Evolutionary conservation across 2,329 filamentous ascomycete species (phyloP), one percentile per base, ranked within the genome.

Genomic region (Apiospora kogelbergensis): DNA sequence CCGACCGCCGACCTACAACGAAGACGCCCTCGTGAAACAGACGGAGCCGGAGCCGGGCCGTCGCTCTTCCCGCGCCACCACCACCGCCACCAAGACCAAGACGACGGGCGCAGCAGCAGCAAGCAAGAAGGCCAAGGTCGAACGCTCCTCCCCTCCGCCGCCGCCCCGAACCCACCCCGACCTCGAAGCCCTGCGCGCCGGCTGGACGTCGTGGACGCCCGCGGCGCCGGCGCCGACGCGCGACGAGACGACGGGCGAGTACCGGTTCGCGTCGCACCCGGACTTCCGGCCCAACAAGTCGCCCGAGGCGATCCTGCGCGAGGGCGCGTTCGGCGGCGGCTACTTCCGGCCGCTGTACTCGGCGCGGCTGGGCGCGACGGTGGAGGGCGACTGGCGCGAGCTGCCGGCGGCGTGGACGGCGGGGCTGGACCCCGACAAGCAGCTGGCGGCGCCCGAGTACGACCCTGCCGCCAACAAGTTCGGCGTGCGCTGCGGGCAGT

Each of bases 271-370:
- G 11, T 78, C 78, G 7, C 80, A 83, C 68, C 81, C 81, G 0
- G 72, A 71, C 33, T 88, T 88, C 74, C 79, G 75, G 1, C 85
- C 85, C 2, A 88, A 88, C 73, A 87, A 86, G 71, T 84, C 84
- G 1, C 85, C 85, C 5, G 81, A 82, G 67, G 83, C 84, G 68
- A 83, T 88, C 71, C 78, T 87, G 15, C 80, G 82, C 24, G 84
- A 87, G 76, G 85, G 85, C 63, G 81, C 80, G 68, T 87, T 87
- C 71, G 85, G 85, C 13, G 85, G 85, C 20, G 80, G 80, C 0
- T 87, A 86, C 73, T 87, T 83, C 76, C 81, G 85, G 0, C 84
- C 84, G 0, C 76, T 86, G 4, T 79, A 80, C 68, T 85, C 84
- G 4, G 76, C 78, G 22, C 79, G 76, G 13, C 79, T 87, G 0